Conservation (phyloP, 1,139 yeast species). For the Geotrichum siamense region DNA sequence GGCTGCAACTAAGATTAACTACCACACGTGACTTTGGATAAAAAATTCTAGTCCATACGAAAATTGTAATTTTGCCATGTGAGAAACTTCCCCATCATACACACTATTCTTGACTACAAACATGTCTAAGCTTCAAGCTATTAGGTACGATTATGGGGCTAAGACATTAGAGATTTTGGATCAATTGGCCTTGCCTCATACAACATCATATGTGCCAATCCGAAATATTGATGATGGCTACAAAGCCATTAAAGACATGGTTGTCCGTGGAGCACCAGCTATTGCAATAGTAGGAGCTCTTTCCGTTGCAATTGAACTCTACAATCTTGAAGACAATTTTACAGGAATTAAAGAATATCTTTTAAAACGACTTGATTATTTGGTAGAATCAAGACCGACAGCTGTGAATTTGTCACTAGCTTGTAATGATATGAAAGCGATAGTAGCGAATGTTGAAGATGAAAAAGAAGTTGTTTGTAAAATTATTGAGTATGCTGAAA, state of each 20-base stretch:
- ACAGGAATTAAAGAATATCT: slow-evolving; percentile 24
- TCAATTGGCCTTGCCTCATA: slow-evolving; percentile 76
- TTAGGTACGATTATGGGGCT: slow-evolving; percentile 49
- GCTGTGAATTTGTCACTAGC: slow-evolving; percentile 90
- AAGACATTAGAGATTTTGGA: slow-evolving; percentile 58
- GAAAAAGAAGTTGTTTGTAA: slow-evolving; percentile 26
- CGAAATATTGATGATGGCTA: slow-evolving; percentile 62
- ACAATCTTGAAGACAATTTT: slow-evolving; percentile 8
- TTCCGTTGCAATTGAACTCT: slow-evolving; percentile 67
- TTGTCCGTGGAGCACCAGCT: slow-evolving; percentile 97
- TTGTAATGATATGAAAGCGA: slow-evolving; percentile 47
- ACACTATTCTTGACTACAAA: neutral
- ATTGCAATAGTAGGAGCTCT: slow-evolving; percentile 92
- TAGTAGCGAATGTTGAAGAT: slow-evolving; percentile 20
- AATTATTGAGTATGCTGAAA: slow-evolving; percentile 48
- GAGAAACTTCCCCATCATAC: neutral
- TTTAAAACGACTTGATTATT: slow-evolving; percentile 47
- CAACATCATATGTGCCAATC: slow-evolving; percentile 59
- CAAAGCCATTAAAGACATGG: slow-evolving; percentile 78
- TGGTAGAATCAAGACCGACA: slow-evolving; percentile 82
- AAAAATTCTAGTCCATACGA: neutral
- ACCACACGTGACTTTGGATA: neutral
- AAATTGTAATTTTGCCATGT: neutral
- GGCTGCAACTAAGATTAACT: neutral
- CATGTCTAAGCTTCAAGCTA: slow-evolving; percentile 44